A percentile compares a stretch with the other conserved stretches of the same genome.
Evolutionary conservation across 2,329 filamentous ascomycete genomes (phyloP).

Genomic region (Metarhizium robertsii): DNA sequence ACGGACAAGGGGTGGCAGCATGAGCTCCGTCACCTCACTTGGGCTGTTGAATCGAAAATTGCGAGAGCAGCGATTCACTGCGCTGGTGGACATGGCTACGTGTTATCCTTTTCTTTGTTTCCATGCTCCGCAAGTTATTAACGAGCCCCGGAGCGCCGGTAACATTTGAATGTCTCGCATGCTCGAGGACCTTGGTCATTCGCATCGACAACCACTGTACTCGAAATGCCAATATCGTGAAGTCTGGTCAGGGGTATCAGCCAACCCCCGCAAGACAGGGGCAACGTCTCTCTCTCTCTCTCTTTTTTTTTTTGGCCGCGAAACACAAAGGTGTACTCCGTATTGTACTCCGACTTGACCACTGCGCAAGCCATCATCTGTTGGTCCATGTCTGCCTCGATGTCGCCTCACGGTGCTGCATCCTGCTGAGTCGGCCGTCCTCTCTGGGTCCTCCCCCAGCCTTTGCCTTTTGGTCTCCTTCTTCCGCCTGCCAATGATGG

Average conservation of each 20-base stretch:
- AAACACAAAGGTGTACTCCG: neutral
- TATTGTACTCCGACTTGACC: neutral
- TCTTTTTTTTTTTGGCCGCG: neutral
- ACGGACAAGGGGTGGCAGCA: neutral
- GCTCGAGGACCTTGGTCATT: neutral
- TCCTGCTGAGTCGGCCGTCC: neutral
- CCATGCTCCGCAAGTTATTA: neutral
- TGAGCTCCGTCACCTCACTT: neutral
- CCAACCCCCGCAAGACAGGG: neutral
- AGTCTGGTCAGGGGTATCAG: neutral
- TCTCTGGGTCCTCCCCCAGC: neutral
- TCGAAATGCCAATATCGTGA: neutral
- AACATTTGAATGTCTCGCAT: neutral
- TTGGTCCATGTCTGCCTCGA: neutral
- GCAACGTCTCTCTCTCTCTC: neutral
- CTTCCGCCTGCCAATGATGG: neutral
- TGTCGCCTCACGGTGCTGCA: neutral
- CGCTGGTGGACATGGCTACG: neutral
- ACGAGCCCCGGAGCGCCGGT: neutral
- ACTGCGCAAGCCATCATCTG: neutral
- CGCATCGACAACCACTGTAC: too few relatives aligned
- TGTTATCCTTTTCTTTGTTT: neutral
- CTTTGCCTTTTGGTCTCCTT: neutral
- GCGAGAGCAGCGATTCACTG: neutral
- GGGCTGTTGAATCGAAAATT: neutral